A percentile compares a stretch with the other conserved stretches of the same genome.
phyloP scores from a whole-genome alignment of 306 rosid genomes.

The Lithocarpus polystachyus region DNA sequence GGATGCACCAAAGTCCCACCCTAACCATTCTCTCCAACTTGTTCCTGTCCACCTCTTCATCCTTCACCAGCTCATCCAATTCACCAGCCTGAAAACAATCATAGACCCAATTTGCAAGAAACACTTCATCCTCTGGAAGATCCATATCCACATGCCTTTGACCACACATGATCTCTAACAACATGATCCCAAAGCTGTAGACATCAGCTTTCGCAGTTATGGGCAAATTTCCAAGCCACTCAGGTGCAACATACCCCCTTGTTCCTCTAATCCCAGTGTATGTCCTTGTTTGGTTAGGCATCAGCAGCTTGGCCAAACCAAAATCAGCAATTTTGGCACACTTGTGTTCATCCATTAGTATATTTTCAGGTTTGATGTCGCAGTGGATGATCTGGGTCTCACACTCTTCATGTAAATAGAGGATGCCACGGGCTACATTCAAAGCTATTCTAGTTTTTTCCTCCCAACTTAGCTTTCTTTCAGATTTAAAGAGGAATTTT shows the following conservation, averaged over 20 bases:
- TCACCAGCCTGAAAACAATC: slow-evolving; percentile 20
- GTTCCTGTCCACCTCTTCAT: slow-evolving; percentile 2
- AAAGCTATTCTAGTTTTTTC: slow-evolving; percentile 21
- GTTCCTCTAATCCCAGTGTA: slow-evolving; percentile 37
- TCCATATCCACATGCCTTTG: slow-evolving; percentile 18
- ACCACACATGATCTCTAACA: slow-evolving; percentile 36
- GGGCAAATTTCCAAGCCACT: slow-evolving; percentile 31
- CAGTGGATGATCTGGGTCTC: slow-evolving; percentile 44
- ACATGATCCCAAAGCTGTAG: slow-evolving; percentile 38
- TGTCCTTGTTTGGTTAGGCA: slow-evolving; percentile 29
- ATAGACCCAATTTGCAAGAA: slow-evolving; percentile 26
- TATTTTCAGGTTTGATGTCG: slow-evolving; percentile 40
- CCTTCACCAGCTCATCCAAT: slow-evolving; percentile 6
- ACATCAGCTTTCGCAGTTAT: slow-evolving; percentile 31
- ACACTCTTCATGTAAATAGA: slow-evolving; percentile 41
- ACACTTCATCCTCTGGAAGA: slow-evolving; percentile 7
- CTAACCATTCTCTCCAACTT: slow-evolving; percentile 16
- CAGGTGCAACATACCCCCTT: slow-evolving; percentile 33
- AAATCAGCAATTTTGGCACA: slow-evolving; percentile 34
- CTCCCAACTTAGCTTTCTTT: slow-evolving; percentile 26
- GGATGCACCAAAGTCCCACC: slow-evolving; percentile 39
- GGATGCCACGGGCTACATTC: slow-evolving; percentile 25
- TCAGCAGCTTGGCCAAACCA: slow-evolving; percentile 37
- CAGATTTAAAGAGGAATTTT: slow-evolving; percentile 19
- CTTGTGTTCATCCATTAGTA: slow-evolving; percentile 28